A percentile compares a stretch with the other conserved stretches of the same genome.
Evolutionary conservation across 2,329 filamentous ascomycete genomes (phyloP).

Genomic region (Cladophialophora exuberans): DNA sequence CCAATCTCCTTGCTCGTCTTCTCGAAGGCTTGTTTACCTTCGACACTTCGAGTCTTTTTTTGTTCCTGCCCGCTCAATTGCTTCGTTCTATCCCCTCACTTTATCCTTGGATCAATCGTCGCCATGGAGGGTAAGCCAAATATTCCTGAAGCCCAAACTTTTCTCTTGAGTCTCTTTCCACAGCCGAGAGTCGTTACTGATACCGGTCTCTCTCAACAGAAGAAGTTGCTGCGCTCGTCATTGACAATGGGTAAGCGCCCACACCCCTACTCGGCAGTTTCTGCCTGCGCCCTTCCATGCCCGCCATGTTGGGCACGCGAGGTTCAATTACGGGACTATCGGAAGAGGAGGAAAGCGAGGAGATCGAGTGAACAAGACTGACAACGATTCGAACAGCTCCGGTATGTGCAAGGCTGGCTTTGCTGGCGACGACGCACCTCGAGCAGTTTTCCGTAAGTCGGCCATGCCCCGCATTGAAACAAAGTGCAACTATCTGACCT

Average conservation of each 20-base stretch:
- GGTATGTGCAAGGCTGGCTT: constrained; percentile 99
- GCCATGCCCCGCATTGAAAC: constrained; percentile 18
- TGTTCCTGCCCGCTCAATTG: constrained; percentile 1
- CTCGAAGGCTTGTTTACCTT: constrained; percentile 21
- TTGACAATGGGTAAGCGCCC: constrained; percentile 99
- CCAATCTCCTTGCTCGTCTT: constrained; percentile 25
- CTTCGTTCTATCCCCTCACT: constrained; percentile 16
- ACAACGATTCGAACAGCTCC: constrained; percentile 67
- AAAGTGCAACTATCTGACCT: constrained; percentile 10
- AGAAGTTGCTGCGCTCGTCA: constrained; percentile 99
- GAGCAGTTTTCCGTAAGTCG: constrained; percentile 99
- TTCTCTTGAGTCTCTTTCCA: constrained; percentile 1
- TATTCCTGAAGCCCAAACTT: constrained; percentile 40
- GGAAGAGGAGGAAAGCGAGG: constrained; percentile 17
- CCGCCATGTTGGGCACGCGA: background rate
- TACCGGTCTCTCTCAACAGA: constrained; percentile 63
- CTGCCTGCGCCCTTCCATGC: constrained; percentile 17
- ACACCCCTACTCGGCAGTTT: constrained; percentile 5
- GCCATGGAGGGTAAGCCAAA: constrained; percentile 68
- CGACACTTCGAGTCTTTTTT: constrained; percentile 17
- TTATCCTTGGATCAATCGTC: constrained; percentile 36
- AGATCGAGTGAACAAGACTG: constrained; percentile 26
- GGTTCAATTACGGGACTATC: constrained; percentile 14
- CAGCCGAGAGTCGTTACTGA: constrained; percentile 39
- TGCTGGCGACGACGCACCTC: constrained; percentile 99